phyloP scores from a whole-genome alignment of 352 stramenopile genomes.

The Pythium diclinum region DNA sequence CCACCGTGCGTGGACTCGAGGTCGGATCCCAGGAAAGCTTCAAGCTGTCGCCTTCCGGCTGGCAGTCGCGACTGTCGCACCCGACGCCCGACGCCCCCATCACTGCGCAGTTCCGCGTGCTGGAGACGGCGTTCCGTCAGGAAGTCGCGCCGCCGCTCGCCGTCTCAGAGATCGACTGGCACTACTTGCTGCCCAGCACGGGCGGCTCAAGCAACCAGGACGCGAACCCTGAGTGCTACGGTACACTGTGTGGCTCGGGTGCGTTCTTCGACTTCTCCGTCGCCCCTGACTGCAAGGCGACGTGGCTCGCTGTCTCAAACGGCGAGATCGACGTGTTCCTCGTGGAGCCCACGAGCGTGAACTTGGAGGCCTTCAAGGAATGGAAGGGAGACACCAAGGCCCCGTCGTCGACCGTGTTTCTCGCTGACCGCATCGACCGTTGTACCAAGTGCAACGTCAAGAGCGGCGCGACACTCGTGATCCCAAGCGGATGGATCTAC shows the following conservation, averaged over 20 bases:
- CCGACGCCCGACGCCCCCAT: constrained; percentile 28
- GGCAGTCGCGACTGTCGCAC: constrained; percentile 28
- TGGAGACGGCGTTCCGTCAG: constrained; percentile 37
- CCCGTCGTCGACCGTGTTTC: constrained; percentile 41
- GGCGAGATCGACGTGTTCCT: constrained; percentile 67
- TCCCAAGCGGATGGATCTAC: constrained; percentile 71
- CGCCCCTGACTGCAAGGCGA: constrained; percentile 42
- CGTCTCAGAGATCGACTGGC: constrained; percentile 60
- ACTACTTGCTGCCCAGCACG: constrained; percentile 26
- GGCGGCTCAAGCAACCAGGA: constrained; percentile 18
- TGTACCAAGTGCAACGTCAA: constrained; percentile 70
- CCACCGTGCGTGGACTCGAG: constrained; percentile 34
- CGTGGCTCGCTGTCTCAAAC: constrained; percentile 64
- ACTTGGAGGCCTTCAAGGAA: constrained; percentile 49
- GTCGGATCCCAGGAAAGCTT: constrained; percentile 39
- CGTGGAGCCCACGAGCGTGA: constrained; percentile 46
- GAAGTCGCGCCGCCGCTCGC: constrained; percentile 44
- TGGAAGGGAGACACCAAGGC: constrained; percentile 47
- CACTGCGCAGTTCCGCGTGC: constrained; percentile 57
- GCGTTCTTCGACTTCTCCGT: constrained; percentile 73
- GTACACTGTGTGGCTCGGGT: constrained; percentile 45
- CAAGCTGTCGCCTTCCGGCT: constrained; percentile 32
- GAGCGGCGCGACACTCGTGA: constrained; percentile 44
- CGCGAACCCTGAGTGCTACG: constrained; percentile 51
- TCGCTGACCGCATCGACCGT: constrained; percentile 62